phyloP scores from a whole-genome alignment of 768 basidiomycete genomes.

The Roridomyces roridus region DNA sequence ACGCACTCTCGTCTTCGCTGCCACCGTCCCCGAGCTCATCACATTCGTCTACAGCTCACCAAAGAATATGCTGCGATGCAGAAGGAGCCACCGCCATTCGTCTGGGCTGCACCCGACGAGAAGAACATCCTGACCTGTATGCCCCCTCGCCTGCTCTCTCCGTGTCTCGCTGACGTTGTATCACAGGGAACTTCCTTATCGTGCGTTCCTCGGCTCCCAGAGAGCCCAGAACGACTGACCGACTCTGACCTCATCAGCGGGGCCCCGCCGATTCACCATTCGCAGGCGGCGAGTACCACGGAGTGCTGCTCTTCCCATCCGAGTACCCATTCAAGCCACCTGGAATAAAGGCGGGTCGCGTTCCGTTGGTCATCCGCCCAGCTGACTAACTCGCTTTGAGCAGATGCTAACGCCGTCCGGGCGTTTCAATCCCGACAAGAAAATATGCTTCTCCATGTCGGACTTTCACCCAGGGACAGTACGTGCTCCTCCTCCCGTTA shows the following conservation, averaged over 20 bases:
- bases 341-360: conserved; percentile 81
- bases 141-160: conserved; percentile 35
- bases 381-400: background rate
- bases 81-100: conserved; percentile 91
- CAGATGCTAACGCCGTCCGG: conserved; percentile 94
- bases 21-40: conserved; percentile 2
- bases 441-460: conserved; percentile 99
- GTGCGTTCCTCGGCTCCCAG: conserved; percentile 49
- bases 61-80: conserved; percentile 96
- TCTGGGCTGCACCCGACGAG: conserved; percentile 96
- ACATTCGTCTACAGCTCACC: conserved; percentile 54
- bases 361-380: background rate
- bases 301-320: conserved; percentile 87
- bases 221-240: background rate
- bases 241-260: conserved; percentile 53
- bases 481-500: conserved; percentile 36
- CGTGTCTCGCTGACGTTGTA: conserved; percentile 3
- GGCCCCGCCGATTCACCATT: conserved; percentile 95
- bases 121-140: conserved; percentile 95
- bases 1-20: conserved; percentile 22
- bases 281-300: conserved; percentile 92
- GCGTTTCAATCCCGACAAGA: conserved; percentile 89
- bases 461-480: conserved; percentile 92
- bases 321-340: conserved; percentile 98
- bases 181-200: conserved; percentile 92